phyloP scores from a whole-genome alignment of 73 alveolate species.

The Paramecium sonneborni region DNA sequence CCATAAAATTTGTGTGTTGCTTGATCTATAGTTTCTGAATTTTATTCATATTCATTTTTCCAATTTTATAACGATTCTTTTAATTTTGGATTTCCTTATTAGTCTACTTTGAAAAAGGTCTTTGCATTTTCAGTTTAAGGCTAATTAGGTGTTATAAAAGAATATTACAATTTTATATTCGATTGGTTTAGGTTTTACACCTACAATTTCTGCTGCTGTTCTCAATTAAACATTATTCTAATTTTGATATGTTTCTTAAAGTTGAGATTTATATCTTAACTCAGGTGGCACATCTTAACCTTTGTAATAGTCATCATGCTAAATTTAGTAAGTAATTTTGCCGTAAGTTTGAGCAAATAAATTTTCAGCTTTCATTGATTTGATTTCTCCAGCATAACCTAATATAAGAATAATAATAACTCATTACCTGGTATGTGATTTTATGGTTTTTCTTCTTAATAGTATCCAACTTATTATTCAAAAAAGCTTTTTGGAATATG shows the following conservation, averaged over 20 bases:
- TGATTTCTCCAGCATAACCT: conserved; percentile 67
- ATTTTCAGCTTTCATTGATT: conserved; percentile 67
- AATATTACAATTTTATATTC: conserved; percentile 56
- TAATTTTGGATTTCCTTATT: conserved; percentile 27
- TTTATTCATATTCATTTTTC: not conserved
- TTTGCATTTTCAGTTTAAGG: conserved; percentile 58
- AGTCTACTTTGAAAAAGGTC: not conserved
- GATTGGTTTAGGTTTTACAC: conserved; percentile 49
- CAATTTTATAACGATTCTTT: conserved; percentile 8
- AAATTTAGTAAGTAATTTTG: conserved; percentile 58
- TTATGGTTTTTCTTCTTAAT: conserved; percentile 55
- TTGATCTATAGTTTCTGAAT: conserved; percentile 8
- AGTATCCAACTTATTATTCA: conserved; percentile 35
- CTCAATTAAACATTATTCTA: conserved; percentile 62
- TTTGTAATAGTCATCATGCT: conserved; percentile 58
- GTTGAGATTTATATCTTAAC: conserved; percentile 47
- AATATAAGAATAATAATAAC: not conserved
- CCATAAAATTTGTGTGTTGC: conserved; percentile 63
- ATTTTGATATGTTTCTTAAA: conserved; percentile 60
- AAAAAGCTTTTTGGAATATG: conserved; percentile 28
- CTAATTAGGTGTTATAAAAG: not conserved
- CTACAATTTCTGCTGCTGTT: conserved; percentile 70
- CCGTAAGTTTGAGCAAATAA: conserved; percentile 65
- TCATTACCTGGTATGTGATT: conserved; percentile 66
- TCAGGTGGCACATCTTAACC: conserved; percentile 67